Conservation (phyloP, 176 grass and related monocot species). For the Aechmea fasciata region DNA sequence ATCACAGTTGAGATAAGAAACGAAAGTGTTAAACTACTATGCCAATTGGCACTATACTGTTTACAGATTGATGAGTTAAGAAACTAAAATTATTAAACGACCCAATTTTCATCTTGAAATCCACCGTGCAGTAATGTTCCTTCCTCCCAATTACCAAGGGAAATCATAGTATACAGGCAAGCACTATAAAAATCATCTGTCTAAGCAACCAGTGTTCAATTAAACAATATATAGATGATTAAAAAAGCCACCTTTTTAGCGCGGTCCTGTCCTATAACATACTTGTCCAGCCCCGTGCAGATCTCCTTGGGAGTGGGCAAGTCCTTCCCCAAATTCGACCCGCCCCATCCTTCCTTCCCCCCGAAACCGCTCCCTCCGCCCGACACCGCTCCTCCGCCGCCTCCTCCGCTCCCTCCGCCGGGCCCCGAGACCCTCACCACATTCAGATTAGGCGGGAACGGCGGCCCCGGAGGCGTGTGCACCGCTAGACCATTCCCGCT, state of each 20-base stretch:
- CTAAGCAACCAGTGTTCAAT: not conserved
- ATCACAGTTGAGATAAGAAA: not conserved
- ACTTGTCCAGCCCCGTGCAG: conserved; percentile 86
- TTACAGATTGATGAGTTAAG: too few species aligned
- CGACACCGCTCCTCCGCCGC: conserved; percentile 35
- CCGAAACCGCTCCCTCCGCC: conserved; percentile 32
- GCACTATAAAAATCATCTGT: not conserved
- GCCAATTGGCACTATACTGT: not conserved
- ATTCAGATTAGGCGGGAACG: conserved; percentile 80
- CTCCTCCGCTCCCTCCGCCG: conserved; percentile 46
- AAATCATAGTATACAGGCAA: not conserved
- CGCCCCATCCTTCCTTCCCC: conserved; percentile 82
- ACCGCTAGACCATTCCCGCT: conserved; percentile 55
- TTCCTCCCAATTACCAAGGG: not conserved
- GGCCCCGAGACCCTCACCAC: conserved; percentile 62
- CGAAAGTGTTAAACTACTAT: not conserved
- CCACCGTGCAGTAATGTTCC: not conserved
- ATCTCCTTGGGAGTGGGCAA: conserved; percentile 95
- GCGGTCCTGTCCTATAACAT: conserved; percentile 88
- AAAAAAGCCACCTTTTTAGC: conserved; percentile 73
- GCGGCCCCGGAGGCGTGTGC: conserved; percentile 76
- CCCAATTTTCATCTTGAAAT: not conserved
- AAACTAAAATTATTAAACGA: not conserved
- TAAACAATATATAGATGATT: not conserved
- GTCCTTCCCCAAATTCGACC: conserved; percentile 81